Percentiles rank a stretch among this genome's conserved stretches.
These are phyloP conservation scores for Rosa lucieae DNA, from an alignment of 306 rosid species.

Conservation along the genomic window DNA sequence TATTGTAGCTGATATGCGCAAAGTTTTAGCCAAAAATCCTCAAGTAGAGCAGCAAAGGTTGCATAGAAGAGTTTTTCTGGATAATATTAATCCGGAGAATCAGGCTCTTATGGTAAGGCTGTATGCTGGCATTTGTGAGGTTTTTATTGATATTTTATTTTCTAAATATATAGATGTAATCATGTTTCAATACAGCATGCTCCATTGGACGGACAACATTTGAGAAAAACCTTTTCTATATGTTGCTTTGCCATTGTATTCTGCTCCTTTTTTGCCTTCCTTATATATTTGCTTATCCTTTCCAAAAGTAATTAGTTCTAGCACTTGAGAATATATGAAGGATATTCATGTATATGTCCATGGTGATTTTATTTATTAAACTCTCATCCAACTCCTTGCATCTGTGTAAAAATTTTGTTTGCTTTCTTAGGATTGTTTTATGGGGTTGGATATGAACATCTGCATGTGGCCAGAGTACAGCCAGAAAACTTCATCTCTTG, in stretches of 20 bases:
- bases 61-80: conserved; percentile 96
- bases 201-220: not conserved
- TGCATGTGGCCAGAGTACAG: not conserved
- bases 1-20: conserved; percentile 98
- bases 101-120: conserved; percentile 79
- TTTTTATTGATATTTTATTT: not conserved
- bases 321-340: not conserved
- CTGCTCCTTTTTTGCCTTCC: not conserved
- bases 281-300: not conserved
- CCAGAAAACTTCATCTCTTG: conserved; percentile 1
- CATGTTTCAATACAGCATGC: not conserved
- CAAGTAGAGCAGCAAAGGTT: conserved; percentile 98
- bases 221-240: not conserved
- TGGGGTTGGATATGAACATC: not conserved
- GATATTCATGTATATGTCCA: not conserved
- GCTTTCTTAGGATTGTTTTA: not conserved
- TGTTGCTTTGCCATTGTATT: not conserved
- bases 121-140: conserved; percentile 10
- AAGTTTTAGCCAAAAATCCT: conserved; percentile 93
- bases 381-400: not conserved
- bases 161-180: not conserved
- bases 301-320: not conserved
- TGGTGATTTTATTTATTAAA: not conserved
- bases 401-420: conserved; percentile 2
- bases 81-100: conserved; percentile 69